Conservation (phyloP, 2,329 filamentous ascomycete species). For the Tolypocladium inflatum region DNA sequence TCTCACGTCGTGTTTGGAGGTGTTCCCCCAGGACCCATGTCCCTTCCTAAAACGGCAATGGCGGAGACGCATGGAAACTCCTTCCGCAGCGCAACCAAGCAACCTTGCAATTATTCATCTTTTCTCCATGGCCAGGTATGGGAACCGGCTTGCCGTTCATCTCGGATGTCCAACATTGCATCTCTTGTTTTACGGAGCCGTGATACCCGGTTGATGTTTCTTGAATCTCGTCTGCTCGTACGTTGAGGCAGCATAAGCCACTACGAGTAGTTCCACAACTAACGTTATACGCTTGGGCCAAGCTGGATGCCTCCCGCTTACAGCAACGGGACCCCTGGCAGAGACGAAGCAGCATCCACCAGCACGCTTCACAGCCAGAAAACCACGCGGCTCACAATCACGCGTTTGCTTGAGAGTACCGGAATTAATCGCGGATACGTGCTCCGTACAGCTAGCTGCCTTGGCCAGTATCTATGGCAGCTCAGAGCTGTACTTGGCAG, state of each 20-base stretch:
- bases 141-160: background rate
- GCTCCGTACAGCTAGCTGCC: background rate
- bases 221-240: background rate
- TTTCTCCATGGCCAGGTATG: background rate
- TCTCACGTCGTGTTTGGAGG: conserved; percentile 10
- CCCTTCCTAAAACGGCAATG: background rate
- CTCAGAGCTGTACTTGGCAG: background rate
- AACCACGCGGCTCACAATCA: background rate
- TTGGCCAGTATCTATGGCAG: background rate
- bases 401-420: background rate
- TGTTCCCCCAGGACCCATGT: background rate
- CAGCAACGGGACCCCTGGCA: background rate
- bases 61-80: background rate
- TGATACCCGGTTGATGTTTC: background rate
- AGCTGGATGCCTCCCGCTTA: background rate
- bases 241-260: background rate
- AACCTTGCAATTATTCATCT: background rate
- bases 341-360: background rate
- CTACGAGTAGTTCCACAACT: too few species aligned
- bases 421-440: background rate
- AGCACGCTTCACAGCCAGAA: background rate
- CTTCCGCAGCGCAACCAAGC: background rate
- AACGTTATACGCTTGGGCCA: background rate
- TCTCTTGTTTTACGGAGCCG: background rate
- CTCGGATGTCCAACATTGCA: background rate